phyloP scores from a whole-genome alignment of 2,329 filamentous ascomycete genomes.

The Myriosclerotinia scirpicola region DNA sequence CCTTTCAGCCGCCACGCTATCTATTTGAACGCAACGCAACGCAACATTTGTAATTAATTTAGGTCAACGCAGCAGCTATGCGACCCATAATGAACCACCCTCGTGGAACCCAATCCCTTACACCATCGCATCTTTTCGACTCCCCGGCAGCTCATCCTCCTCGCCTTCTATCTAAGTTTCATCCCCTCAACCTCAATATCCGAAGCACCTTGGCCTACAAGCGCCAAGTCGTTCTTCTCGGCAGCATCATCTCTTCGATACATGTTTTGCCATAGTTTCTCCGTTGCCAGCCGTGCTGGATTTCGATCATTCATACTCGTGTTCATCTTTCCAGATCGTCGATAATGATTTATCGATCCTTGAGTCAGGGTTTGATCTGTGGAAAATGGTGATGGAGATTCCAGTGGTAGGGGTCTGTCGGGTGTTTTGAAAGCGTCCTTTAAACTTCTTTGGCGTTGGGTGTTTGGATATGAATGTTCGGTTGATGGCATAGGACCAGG shows the following conservation, averaged over 20 bases:
- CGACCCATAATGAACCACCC: no score
- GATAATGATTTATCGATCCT: neutral
- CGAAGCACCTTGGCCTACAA: no score
- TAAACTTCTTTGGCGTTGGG: neutral
- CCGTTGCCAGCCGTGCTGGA: neutral
- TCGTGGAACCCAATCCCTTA: no score
- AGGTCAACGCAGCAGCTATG: no score
- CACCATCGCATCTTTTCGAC: neutral
- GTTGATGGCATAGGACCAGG: no score
- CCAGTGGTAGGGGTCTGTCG: rapidly evolving
- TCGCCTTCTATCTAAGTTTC: neutral
- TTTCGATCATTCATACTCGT: neutral
- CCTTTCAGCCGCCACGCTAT: neutral
- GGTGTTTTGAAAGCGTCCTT: neutral
- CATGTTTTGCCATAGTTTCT: neutral
- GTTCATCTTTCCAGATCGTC: neutral
- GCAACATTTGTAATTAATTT: neutral
- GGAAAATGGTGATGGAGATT: neutral
- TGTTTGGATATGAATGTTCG: rapidly evolving
- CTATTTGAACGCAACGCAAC: neutral
- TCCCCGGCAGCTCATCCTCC: no score
- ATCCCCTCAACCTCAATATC: neutral
- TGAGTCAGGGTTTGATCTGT: neutral
- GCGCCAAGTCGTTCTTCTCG: no score
- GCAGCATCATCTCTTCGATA: neutral